A percentile compares a stretch with the other conserved stretches of the same genome.
These are phyloP conservation scores for Suillus alpinus DNA, from an alignment of 768 basidiomycete species.

Conservation along the genomic window DNA sequence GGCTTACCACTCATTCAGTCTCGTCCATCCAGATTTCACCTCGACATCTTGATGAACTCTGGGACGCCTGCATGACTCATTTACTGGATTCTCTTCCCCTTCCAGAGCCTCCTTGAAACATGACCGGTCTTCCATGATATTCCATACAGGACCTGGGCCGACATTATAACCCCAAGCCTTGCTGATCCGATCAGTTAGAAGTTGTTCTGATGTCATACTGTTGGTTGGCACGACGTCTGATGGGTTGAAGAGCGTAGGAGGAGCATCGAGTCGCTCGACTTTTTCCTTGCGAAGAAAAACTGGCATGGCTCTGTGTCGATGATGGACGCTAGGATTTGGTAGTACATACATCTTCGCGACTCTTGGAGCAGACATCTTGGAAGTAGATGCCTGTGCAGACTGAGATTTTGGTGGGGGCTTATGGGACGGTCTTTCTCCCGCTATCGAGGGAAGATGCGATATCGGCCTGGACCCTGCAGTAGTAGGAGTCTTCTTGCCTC, in stretches of 20 bases:
- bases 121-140: conserved; percentile 70
- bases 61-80: conserved; percentile 55
- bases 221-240: conserved; percentile 47
- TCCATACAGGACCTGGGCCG: conserved; percentile 77
- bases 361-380: conserved; percentile 15
- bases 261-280: conserved; percentile 55
- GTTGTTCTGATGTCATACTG: conserved; percentile 47
- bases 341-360: conserved; percentile 48
- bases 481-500: conserved; percentile 9
- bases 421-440: conserved; percentile 13
- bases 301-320: conserved; percentile 69
- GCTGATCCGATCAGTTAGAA: conserved; percentile 52
- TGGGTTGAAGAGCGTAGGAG: conserved; percentile 49
- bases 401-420: conserved; percentile 19
- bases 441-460: conserved; percentile 8
- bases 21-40: conserved; percentile 43
- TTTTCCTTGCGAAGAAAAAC: conserved; percentile 49
- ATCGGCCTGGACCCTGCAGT: not conserved
- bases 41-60: conserved; percentile 49
- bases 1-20: conserved; percentile 50
- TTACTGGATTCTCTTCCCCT: conserved; percentile 27
- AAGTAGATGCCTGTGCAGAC: conserved; percentile 5
- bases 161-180: conserved; percentile 75
- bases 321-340: conserved; percentile 65
- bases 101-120: conserved; percentile 67